phyloP scores from a whole-genome alignment of 768 basidiomycete genomes.

The Calocybe cyanea region DNA sequence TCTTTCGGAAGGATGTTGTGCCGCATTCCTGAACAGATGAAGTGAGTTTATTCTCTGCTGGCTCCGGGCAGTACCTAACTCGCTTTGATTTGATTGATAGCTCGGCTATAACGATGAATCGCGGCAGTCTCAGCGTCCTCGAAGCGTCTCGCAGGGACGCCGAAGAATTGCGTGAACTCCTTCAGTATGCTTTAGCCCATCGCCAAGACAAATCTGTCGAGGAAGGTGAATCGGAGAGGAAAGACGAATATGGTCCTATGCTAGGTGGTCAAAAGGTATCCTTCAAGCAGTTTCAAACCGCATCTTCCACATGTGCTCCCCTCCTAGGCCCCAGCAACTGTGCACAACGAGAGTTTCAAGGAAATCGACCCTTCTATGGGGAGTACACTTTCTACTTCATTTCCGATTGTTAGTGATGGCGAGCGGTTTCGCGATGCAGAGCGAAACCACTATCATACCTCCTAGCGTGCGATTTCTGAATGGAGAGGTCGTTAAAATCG shows the following conservation, averaged over 20 bases:
- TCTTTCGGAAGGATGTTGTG: background rate
- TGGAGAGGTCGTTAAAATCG: conserved; percentile 41
- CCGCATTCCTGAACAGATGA: conserved; percentile 14
- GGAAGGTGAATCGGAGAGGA: conserved; percentile 35
- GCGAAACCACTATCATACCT: conserved; percentile 45
- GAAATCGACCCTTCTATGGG: conserved; percentile 5
- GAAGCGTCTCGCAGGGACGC: conserved; percentile 26
- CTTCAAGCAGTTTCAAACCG: conserved; percentile 1
- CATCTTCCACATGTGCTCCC: conserved; percentile 1
- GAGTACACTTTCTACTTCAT: conserved; percentile 16
- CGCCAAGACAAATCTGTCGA: conserved; percentile 29
- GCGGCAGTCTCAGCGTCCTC: conserved; percentile 25
- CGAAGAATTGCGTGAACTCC: conserved; percentile 31
- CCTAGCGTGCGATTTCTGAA: conserved; percentile 51
- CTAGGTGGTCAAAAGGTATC: conserved; percentile 47
- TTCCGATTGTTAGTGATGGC: conserved; percentile 20
- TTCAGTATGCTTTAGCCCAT: conserved; percentile 35
- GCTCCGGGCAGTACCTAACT: background rate
- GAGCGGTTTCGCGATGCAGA: conserved; percentile 39
- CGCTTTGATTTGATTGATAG: conserved; percentile 11
- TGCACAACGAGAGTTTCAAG: conserved; percentile 17
- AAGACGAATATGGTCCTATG: conserved; percentile 48
- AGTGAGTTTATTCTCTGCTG: conserved; percentile 18
- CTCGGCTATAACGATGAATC: conserved; percentile 24
- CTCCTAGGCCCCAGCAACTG: conserved; percentile 25